phyloP scores from a whole-genome alignment of 2,329 filamentous ascomycete species.

The Microsporum canis region DNA sequence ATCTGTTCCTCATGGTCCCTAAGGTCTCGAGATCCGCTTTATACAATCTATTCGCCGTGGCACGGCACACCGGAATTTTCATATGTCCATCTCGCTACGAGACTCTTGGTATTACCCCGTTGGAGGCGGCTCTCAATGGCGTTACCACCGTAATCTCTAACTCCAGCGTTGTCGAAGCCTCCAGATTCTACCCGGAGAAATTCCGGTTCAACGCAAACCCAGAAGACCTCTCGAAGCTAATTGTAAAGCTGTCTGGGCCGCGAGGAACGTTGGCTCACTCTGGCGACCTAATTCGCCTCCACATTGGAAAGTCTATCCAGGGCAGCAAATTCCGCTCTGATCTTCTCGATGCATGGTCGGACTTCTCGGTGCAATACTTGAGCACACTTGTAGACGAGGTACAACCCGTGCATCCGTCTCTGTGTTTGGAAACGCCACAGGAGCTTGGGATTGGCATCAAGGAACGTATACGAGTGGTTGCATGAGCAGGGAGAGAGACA shows the following conservation, averaged over 20 bases:
- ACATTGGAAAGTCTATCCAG: not conserved
- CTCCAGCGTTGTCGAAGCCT: not conserved
- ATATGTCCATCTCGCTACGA: slow-evolving; percentile 1
- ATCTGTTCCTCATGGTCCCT: not conserved
- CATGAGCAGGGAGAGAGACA: not conserved
- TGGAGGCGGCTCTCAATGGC: not conserved
- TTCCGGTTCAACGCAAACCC: not conserved
- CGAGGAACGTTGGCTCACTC: not conserved
- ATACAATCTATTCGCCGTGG: not conserved
- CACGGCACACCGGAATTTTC: not conserved
- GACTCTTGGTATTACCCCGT: not conserved
- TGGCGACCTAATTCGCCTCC: not conserved
- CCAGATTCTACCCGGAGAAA: not conserved
- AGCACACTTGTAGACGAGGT: not conserved
- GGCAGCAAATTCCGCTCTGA: slow-evolving; percentile 1
- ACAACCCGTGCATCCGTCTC: not conserved
- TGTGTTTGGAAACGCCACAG: not conserved
- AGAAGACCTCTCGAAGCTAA: not conserved
- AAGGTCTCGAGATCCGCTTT: not conserved
- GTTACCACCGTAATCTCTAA: not conserved
- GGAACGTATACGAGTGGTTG: not conserved
- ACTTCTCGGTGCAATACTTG: not conserved
- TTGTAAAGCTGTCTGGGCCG: not conserved
- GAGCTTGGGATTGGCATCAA: not conserved
- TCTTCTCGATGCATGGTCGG: not conserved